These are phyloP conservation scores for Coemansia erecta DNA, from an alignment of 192 early-diverging fungal species.

Conservation along the genomic window DNA sequence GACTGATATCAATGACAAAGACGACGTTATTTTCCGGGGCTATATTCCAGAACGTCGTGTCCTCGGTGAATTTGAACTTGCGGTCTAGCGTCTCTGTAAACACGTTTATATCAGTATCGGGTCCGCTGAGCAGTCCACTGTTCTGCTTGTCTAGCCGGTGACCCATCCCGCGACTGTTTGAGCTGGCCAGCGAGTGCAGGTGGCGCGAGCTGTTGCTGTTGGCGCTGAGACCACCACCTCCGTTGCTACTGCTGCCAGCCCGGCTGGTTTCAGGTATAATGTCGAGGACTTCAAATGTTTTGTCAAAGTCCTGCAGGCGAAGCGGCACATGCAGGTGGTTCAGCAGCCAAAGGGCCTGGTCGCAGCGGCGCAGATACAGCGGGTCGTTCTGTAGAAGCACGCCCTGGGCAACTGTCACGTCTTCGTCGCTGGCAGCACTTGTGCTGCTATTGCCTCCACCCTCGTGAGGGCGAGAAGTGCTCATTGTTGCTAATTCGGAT, in stretches of 20 bases:
- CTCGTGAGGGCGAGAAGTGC: slow-evolving; percentile 14
- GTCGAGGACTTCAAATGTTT: slow-evolving; percentile 34
- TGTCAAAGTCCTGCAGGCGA: slow-evolving; percentile 37
- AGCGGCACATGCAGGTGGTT: slow-evolving; percentile 46
- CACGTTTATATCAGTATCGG: slow-evolving; percentile 14
- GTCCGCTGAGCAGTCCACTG: neutral
- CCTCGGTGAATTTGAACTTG: slow-evolving; percentile 51
- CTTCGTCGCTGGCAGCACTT: slow-evolving; percentile 5
- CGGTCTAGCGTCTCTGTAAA: slow-evolving; percentile 41
- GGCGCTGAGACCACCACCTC: neutral
- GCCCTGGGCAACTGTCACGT: slow-evolving; percentile 24
- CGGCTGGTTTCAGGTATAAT: slow-evolving; percentile 14
- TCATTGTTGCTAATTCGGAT: slow-evolving; percentile 13
- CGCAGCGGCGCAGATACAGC: slow-evolving; percentile 31
- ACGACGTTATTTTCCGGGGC: slow-evolving; percentile 49
- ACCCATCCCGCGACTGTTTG: slow-evolving; percentile 14
- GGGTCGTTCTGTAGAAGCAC: slow-evolving; percentile 27
- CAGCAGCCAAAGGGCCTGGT: slow-evolving; percentile 49
- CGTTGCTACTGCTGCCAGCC: neutral
- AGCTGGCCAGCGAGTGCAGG: slow-evolving; percentile 6
- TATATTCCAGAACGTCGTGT: slow-evolving; percentile 49
- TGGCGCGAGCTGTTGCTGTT: slow-evolving; percentile 15
- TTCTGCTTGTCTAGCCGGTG: slow-evolving; percentile 18
- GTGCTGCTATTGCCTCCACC: too few relatives aligned
- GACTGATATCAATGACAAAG: slow-evolving; percentile 55